Base-by-base conservation (phyloP, 805 yeast species). In the Suhomyces canberraensis region DNA sequence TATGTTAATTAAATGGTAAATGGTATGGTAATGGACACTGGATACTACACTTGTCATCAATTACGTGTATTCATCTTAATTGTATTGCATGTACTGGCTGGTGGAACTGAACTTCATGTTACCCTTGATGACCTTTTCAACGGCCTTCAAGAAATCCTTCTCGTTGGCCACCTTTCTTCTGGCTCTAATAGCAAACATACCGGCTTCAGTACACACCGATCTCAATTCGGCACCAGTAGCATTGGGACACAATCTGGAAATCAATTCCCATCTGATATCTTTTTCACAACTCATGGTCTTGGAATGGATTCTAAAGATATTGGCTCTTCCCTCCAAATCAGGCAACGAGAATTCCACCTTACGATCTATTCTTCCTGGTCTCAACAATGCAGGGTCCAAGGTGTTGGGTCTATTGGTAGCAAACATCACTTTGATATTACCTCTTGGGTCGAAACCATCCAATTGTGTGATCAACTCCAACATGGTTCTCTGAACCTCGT, bases 291-390 rank as follows among this genome's bases (percentile, higher is more conserved):
- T 84, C 98, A 93, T 93, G 35, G 96, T 83, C 66, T 93, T 93
- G 15, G 97, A 84, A 63, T 93, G 99, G 54, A 93, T 93, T 58
- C 97, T 79, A 76, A 93, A 89, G 53, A 93, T 93, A 60, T 93
- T 91, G 26, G 98, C 98, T 49, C 99, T 79, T 33, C 98, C 99
- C 60, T 93, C 98, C 47, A 93, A 71, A 58, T 93, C 98, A 2
- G 99, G 98, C 51, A 93, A 69, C 6, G 95, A 84, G 59, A 93
- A 93, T 65, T 93, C 99, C 24, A 93, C 98, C 65, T 91, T 93
- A 66, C 99, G 84, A 68, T 93, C 99, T 52, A 93, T 91, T 76
- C 99, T 84, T 31, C 99, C 99, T 3, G 99, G 98, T 69, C 99
- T 84, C 54, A 93, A 71, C 58, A 93, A 71, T 1, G 99, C 99